Base-by-base conservation (phyloP, 352 stramenopile species). In the Pythium myriotylum region DNA sequence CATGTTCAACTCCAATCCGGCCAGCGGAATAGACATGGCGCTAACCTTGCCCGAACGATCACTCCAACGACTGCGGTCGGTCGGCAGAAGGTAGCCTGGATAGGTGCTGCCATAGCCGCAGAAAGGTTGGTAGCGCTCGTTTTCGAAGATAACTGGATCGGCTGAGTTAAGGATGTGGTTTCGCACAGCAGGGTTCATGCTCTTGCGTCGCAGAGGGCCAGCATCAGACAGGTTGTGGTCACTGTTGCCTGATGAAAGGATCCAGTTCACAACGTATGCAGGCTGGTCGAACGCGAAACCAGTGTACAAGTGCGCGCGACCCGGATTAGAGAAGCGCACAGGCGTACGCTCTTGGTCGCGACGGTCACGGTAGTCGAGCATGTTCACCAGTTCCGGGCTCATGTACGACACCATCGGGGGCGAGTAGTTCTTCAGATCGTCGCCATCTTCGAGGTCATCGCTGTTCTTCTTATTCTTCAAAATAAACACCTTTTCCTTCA, bases 41-140 rank as follows among this genome's bases (percentile, higher is more conserved):
- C 70, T 90, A 43, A 88, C 72, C 54, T 83, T 88, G 26, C 86
- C 86, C 6, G 81, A 91, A 10, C 84, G 81, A 67, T 95, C 80
- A 33, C 86, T 95, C 86, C 86, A 95, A 20, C 86, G 84, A 33
- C 79, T 86, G 32, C 86, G 83, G 47, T 95, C 86, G 7, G 84
- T 93, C 6, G 84, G 80, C 23, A 95, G 62, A 35, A 95, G 45
- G 57, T 93, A 91, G 4, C 84, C 86, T 10, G 85, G 85, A 65
- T 89, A 94, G 2, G 85, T 89, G 54, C 79, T 91, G 27, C 86
- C 86, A 48, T 88, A 95, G 22, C 86, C 86, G 41, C 78, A 86
- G 60, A 95, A 95, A 3, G 84, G 84, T 54, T 93, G 85, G 62
- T 93, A 95, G 8, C 86, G 81, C 65, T 95, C 73, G 54, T 95